Conservation (phyloP, 1,284 basidiomycete genomes). For the Cutaneotrichosporon sp. region DNA sequence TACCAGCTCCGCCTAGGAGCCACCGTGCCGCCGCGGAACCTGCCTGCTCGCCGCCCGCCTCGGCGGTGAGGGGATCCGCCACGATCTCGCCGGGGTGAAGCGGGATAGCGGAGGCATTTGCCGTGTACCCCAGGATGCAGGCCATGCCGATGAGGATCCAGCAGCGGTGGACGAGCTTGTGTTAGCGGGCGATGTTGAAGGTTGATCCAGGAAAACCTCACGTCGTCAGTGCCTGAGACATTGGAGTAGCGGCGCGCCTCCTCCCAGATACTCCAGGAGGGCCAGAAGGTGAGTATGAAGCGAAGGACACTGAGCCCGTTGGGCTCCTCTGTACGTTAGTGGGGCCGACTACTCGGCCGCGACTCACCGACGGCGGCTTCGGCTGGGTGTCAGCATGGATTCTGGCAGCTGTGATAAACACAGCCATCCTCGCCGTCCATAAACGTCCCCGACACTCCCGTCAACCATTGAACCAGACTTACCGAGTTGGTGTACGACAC, state of each 20-base stretch:
- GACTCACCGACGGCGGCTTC: constrained; percentile 39
- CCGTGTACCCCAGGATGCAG: constrained; percentile 43
- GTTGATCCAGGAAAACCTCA: constrained; percentile 13
- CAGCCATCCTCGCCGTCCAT: neutral
- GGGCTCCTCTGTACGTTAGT: constrained; percentile 22
- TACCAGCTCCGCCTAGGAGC: too few species aligned
- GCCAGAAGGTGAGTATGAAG: constrained; percentile 41
- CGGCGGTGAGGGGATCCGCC: neutral
- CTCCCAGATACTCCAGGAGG: constrained; percentile 47
- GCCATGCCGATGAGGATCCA: constrained; percentile 48
- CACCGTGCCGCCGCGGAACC: too few species aligned
- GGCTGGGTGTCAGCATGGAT: constrained; percentile 14
- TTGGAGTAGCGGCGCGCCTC: constrained; percentile 48
- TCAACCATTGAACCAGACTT: neutral
- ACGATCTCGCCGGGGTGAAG: constrained; percentile 6
- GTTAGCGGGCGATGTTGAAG: too few species aligned
- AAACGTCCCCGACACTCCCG: neutral
- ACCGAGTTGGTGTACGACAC: constrained; percentile 49
- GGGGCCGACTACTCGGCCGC: neutral
- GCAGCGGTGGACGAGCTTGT: constrained; percentile 39
- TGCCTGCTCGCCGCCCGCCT: too few species aligned
- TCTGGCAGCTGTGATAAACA: neutral
- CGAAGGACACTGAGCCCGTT: constrained; percentile 27
- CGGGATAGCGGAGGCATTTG: constrained; percentile 45
- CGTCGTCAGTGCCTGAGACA: constrained; percentile 43